These are phyloP conservation scores for Candolleomyces eurysporus DNA, from an alignment of 768 basidiomycete species.

Conservation along the genomic window DNA sequence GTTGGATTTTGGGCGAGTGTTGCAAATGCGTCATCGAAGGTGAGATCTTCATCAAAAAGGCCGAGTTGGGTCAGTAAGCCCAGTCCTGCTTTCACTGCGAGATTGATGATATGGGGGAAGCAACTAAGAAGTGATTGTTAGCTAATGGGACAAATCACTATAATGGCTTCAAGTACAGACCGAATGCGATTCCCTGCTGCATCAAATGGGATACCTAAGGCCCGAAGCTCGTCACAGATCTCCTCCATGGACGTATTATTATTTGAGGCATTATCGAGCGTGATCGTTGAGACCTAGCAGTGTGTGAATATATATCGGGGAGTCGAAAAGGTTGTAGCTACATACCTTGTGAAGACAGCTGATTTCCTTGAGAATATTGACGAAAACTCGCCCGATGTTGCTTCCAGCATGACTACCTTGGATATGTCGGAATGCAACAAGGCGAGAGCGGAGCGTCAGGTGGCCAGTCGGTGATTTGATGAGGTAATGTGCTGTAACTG, in stretches of 20 bases:
- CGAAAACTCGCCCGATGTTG: no score
- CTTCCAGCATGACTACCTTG: no score
- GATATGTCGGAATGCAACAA: no score
- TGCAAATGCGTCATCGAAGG: neutral
- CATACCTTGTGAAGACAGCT: no score
- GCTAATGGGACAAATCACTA: neutral
- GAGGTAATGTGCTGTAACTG: no score
- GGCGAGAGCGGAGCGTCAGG: neutral
- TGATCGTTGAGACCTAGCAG: no score
- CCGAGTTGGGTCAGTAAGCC: neutral
- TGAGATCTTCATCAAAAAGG: neutral
- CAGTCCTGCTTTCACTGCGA: neutral
- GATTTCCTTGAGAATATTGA: no score
- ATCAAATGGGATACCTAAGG: neutral
- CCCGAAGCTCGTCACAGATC: neutral
- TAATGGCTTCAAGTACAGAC: neutral
- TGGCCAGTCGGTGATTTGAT: neutral
- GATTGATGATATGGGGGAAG: neutral
- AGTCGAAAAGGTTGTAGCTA: no score
- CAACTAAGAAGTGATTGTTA: neutral
- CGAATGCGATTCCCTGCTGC: neutral
- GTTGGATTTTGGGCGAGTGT: neutral
- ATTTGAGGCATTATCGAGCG: neutral
- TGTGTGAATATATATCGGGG: no score
- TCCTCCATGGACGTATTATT: neutral